These are phyloP conservation scores for Firmiana major DNA, from an alignment of 345 rosid genomes.

Conservation along the genomic window DNA sequence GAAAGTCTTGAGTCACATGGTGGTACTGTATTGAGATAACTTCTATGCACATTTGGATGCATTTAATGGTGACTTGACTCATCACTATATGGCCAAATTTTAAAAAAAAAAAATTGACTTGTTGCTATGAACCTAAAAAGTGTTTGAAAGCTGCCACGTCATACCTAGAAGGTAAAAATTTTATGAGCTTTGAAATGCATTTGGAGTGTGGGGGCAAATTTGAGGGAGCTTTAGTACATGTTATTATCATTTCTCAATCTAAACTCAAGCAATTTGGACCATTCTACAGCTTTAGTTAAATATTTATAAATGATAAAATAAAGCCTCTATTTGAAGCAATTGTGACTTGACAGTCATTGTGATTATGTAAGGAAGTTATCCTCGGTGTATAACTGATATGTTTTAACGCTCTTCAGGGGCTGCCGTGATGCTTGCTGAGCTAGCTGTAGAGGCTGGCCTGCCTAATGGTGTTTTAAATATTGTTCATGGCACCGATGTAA, in stretches of 20 bases:
- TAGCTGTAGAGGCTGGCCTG: slow-evolving; percentile 95
- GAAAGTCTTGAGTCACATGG: background rate
- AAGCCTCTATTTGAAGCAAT: background rate
- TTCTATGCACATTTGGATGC: background rate
- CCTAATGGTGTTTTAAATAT: slow-evolving; percentile 87
- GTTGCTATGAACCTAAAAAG: background rate
- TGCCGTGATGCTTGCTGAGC: slow-evolving; percentile 80
- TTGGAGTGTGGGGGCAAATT: background rate
- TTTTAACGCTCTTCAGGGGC: slow-evolving; percentile 56
- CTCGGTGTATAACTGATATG: background rate
- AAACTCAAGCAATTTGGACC: background rate
- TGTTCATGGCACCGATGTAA: slow-evolving; percentile 84
- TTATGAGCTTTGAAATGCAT: background rate
- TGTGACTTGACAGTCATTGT: background rate
- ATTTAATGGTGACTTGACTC: slow-evolving; percentile 1
- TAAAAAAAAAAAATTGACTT: background rate
- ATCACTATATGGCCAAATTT: background rate
- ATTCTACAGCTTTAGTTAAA: background rate
- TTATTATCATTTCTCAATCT: background rate
- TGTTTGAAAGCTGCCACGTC: background rate
- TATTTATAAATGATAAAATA: background rate
- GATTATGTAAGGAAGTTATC: background rate
- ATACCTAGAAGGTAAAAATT: background rate
- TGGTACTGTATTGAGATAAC: background rate
- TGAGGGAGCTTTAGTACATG: background rate